Percentiles rank a stretch among this genome's conserved stretches.
These are phyloP conservation scores for Glonium stellatum DNA, from an alignment of 495 filamentous ascomycete genomes.

Conservation along the genomic window DNA sequence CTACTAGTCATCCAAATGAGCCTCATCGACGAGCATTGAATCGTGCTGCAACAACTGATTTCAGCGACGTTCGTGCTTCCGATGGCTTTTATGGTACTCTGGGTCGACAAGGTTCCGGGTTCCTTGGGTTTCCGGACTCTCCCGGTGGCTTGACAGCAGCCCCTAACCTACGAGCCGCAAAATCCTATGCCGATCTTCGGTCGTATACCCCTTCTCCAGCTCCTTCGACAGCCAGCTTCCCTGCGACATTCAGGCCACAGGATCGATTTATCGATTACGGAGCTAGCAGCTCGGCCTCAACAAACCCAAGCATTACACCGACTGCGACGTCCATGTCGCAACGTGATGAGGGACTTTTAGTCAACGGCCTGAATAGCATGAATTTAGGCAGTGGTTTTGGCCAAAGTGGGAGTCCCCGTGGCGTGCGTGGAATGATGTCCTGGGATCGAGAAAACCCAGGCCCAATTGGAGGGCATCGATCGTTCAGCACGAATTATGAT, in stretches of 20 bases:
- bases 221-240: slow-evolving; percentile 80
- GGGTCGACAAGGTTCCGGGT: slow-evolving; percentile 64
- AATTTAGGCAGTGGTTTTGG: slow-evolving; percentile 57
- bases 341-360: slow-evolving; percentile 59
- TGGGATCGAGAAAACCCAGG: slow-evolving; percentile 62
- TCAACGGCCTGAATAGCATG: slow-evolving; percentile 60
- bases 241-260: slow-evolving; percentile 59
- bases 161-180: slow-evolving; percentile 84
- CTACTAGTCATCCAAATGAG: slow-evolving; percentile 60
- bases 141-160: slow-evolving; percentile 55
- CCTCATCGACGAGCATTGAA: slow-evolving; percentile 73
- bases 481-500: slow-evolving; percentile 61
- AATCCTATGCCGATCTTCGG: slow-evolving; percentile 92
- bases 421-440: slow-evolving; percentile 59
- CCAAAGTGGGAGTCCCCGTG: slow-evolving; percentile 51
- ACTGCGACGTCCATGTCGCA: slow-evolving; percentile 59
- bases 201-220: slow-evolving; percentile 93
- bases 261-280: slow-evolving; percentile 54
- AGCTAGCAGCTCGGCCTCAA: slow-evolving; percentile 47
- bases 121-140: slow-evolving; percentile 78
- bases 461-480: slow-evolving; percentile 81
- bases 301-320: slow-evolving; percentile 69
- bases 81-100: slow-evolving; percentile 66
- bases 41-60: slow-evolving; percentile 96
- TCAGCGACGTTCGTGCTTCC: slow-evolving; percentile 76